Percentiles rank a stretch among this genome's conserved stretches.
Evolutionary conservation across 345 rosid genomes (phyloP).

Genomic region (Citrus unshiu): DNA sequence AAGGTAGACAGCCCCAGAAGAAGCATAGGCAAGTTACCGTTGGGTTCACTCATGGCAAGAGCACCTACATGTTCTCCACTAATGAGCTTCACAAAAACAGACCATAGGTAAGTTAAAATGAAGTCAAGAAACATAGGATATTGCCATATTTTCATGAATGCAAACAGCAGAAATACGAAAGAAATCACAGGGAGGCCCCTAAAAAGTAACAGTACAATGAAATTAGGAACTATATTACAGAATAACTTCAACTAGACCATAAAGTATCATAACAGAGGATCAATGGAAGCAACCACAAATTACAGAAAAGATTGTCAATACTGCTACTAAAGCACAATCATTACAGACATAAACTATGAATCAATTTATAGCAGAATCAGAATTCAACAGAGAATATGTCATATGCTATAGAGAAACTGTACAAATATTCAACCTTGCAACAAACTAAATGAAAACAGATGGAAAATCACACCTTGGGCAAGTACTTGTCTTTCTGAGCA

Average conservation of each 20-base stretch:
- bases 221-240: background rate
- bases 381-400: background rate
- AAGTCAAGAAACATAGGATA: background rate
- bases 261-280: background rate
- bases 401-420: background rate
- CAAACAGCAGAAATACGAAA: background rate
- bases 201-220: background rate
- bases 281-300: background rate
- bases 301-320: background rate
- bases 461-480: slow-evolving; percentile 66
- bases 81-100: slow-evolving; percentile 65
- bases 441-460: background rate
- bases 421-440: background rate
- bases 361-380: background rate
- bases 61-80: slow-evolving; percentile 97
- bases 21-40: slow-evolving; percentile 47
- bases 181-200: background rate
- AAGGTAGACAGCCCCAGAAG: background rate
- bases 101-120: slow-evolving; percentile 14
- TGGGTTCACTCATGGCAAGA: slow-evolving; percentile 98
- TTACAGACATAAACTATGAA: background rate
- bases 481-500: slow-evolving; percentile 74
- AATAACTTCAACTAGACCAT: background rate
- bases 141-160: background rate
- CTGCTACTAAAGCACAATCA: background rate